These are phyloP conservation scores for Magnaporthales sp. DNA, from an alignment of 2,329 filamentous ascomycete genomes.

Conservation along the genomic window DNA sequence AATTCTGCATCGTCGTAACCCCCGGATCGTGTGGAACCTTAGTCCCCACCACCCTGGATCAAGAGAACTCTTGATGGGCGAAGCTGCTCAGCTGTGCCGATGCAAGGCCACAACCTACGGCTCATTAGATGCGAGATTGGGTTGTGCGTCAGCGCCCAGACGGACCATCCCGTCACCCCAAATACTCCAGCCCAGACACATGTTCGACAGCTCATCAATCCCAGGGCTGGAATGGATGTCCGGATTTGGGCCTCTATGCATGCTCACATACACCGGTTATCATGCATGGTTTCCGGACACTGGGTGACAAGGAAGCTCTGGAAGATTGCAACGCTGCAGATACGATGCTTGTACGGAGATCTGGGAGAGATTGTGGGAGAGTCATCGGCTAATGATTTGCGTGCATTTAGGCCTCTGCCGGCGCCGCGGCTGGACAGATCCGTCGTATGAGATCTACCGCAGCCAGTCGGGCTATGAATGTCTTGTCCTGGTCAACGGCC, in stretches of 20 bases:
- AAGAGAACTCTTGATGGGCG: background rate
- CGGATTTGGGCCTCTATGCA: background rate
- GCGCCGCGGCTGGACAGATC: constrained; percentile 88
- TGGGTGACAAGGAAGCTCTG: background rate
- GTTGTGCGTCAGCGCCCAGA: background rate
- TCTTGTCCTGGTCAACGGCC: constrained; percentile 89
- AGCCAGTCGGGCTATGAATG: constrained; percentile 73
- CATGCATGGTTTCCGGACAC: background rate
- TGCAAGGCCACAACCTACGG: background rate
- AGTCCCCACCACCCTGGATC: background rate
- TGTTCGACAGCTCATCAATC: background rate
- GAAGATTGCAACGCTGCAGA: background rate
- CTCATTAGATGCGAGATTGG: constrained; percentile 4
- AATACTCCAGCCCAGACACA: background rate
- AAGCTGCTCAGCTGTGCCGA: background rate
- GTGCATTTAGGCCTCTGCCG: constrained; percentile 73
- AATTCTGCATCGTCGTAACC: background rate
- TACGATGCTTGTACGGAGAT: background rate
- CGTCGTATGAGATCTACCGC: constrained; percentile 75
- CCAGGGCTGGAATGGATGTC: background rate
- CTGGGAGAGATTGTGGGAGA: background rate
- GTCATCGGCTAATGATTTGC: constrained; percentile 17
- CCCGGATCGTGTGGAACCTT: background rate
- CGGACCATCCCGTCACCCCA: background rate
- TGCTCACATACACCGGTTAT: background rate